Base-by-base conservation (phyloP, 1,284 basidiomycete species). In the Irpex lacteus region DNA sequence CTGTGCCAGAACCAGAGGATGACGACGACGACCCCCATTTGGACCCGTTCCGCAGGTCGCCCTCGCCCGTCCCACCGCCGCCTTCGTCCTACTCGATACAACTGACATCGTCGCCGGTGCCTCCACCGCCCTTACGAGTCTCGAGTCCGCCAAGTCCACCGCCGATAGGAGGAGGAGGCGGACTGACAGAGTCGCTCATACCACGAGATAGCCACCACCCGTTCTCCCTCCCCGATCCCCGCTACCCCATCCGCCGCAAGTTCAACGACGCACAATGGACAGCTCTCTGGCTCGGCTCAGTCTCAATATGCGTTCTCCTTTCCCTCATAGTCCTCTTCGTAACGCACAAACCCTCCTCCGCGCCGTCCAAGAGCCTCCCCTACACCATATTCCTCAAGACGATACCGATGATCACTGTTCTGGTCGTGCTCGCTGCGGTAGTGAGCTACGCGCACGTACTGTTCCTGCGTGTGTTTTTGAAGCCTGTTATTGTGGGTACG, bases 371-470 rank as follows among this genome's bases (percentile, higher is more conserved):
- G 76, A 69, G 75, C 9, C 69, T 86, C 21, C 89, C 92, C 37
- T 95, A 93, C 73, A 86, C 85, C 55, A 90, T 90, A 2, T 77
- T 96, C 18, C 75, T 96, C 59, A 92, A 94, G 68, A 93, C 94
- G 3, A 84, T 97, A 18, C 95, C 95, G 1, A 80, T 97, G 63
- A 83, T 96, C 65, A 88, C 89, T 34, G 86, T 95, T 63, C 81
- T 96, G 59, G 90, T 91, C 5, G 81, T 93, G 63, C 74, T 89
- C 50, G 89, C 91, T 63, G 88, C 94, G 1, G 73, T 82, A 49
- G 82, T 89, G 54, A 89, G 93, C 2, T 94, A 95, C 70, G 79
- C 81, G 15, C 92, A 96, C 74, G 85, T 96, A 60, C 84, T 90
- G 63, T 81, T 95, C 32, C 77, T 96, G 60, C 85, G 88, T 63